These are phyloP conservation scores for Heritiera fomes DNA, from an alignment of 345 rosid genomes.

Conservation along the genomic window DNA sequence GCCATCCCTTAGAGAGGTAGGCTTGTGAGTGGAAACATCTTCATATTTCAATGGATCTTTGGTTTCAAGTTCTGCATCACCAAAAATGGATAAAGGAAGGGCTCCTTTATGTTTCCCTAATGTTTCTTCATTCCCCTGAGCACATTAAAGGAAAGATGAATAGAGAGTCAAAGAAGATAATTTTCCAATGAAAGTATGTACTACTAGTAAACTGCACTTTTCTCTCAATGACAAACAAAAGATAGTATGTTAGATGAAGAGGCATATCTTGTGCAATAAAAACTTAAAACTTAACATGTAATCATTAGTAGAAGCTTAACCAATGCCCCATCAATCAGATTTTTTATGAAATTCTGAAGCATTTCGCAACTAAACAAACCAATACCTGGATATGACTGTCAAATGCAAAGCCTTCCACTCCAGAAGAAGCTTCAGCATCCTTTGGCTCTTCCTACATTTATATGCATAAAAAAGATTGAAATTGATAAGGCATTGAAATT, in stretches of 20 bases:
- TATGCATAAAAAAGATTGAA: not conserved
- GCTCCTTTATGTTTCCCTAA: conserved; percentile 48
- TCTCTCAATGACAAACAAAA: conserved; percentile 8
- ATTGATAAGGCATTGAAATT: not conserved
- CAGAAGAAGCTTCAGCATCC: conserved; percentile 24
- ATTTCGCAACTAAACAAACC: conserved; percentile 11
- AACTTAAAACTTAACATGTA: not conserved
- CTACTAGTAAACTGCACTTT: not conserved
- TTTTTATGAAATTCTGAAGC: not conserved
- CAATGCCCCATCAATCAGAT: not conserved
- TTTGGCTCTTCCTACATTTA: conserved; percentile 29
- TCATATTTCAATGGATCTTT: conserved; percentile 42
- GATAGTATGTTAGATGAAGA: not conserved
- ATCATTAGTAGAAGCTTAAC: not conserved
- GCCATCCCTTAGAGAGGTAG: conserved; percentile 28
- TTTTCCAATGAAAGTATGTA: conserved; percentile 9
- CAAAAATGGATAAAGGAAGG: conserved; percentile 67
- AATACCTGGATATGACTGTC: conserved; percentile 27
- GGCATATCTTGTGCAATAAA: not conserved
- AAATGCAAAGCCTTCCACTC: conserved; percentile 24
- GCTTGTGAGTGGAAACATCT: conserved; percentile 38
- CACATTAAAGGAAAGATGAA: conserved; percentile 21
- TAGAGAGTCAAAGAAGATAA: conserved; percentile 19
- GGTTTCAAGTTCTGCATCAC: conserved; percentile 49
- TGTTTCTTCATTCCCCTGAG: conserved; percentile 41